Evolutionary conservation across 306 rosid species (phyloP).

Genomic region (Chamaecrista fasciculata): DNA sequence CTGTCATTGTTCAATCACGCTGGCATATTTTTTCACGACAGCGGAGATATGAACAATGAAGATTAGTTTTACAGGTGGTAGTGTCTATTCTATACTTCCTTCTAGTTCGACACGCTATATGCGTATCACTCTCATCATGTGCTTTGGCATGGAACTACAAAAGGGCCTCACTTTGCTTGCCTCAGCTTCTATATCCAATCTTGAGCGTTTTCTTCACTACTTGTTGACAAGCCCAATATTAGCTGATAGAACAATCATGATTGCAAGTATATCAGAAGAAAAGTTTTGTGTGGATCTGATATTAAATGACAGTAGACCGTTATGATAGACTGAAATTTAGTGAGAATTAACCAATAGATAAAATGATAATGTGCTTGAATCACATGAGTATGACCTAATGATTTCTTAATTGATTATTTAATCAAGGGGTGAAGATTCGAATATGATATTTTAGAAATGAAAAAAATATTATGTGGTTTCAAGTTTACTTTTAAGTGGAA

Average conservation of each 20-base stretch:
- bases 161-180: not conserved
- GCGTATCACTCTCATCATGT: not conserved
- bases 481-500: too few species aligned
- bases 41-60: conserved; percentile 23
- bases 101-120: not conserved
- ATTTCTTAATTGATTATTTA: too few species aligned
- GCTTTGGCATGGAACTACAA: not conserved
- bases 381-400: too few species aligned
- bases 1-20: conserved; percentile 64
- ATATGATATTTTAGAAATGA: too few species aligned
- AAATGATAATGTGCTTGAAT: too few species aligned
- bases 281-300: not conserved
- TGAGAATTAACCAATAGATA: too few species aligned
- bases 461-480: too few species aligned
- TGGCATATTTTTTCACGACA: conserved; percentile 61
- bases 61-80: conserved; percentile 29
- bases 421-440: too few species aligned
- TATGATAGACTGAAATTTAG: not conserved
- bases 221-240: not conserved
- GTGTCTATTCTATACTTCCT: conserved; percentile 3
- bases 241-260: conserved; percentile 4
- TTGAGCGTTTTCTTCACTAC: not conserved
- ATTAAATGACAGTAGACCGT: not conserved
- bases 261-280: not conserved
- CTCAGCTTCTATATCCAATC: not conserved